These are phyloP conservation scores for Rhodotorula toruloides DNA, from an alignment of 768 basidiomycete species.

Conservation along the genomic window DNA sequence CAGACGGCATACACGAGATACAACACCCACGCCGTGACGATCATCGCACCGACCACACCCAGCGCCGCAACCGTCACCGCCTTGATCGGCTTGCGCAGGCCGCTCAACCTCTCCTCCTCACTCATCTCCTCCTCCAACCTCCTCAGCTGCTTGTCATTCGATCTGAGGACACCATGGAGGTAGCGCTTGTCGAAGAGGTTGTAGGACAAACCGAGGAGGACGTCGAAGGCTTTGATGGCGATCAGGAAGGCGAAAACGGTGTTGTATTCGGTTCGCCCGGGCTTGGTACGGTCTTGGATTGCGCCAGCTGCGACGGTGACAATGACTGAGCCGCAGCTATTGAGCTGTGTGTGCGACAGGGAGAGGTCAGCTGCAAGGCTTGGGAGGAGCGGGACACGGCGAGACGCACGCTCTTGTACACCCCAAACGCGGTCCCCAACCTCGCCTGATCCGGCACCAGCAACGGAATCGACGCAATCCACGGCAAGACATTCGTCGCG, in stretches of 20 bases:
- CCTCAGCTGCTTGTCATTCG: slow-evolving; percentile 4
- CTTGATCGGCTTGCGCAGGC: not conserved
- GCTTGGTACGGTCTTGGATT: slow-evolving; percentile 11
- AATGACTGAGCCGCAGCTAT: slow-evolving; percentile 18
- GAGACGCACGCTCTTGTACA: slow-evolving; percentile 6
- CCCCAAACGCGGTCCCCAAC: slow-evolving; percentile 19
- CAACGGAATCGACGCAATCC: slow-evolving; percentile 24
- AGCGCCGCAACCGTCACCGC: not conserved
- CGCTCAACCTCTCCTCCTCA: not conserved
- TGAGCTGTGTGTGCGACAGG: not conserved
- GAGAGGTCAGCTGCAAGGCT: not conserved
- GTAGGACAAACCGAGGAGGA: slow-evolving; percentile 14
- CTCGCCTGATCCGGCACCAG: slow-evolving; percentile 12
- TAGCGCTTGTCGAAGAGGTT: not conserved
- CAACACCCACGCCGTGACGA: slow-evolving; percentile 13
- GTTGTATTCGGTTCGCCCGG: not conserved
- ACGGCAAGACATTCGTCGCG: slow-evolving; percentile 22
- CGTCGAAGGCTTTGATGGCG: slow-evolving; percentile 22
- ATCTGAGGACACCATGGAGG: slow-evolving; percentile 17
- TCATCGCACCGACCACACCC: slow-evolving; percentile 1
- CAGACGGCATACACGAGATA: slow-evolving; percentile 18
- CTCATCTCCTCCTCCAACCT: not conserved
- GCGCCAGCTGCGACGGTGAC: slow-evolving; percentile 7
- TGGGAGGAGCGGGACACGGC: too few species aligned
- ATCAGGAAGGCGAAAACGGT: slow-evolving; percentile 23